Evolutionary conservation across 2,329 filamentous ascomycete genomes (phyloP), one percentile per base, ranked within the genome.

Genomic region (Aspergillus proliferans): DNA sequence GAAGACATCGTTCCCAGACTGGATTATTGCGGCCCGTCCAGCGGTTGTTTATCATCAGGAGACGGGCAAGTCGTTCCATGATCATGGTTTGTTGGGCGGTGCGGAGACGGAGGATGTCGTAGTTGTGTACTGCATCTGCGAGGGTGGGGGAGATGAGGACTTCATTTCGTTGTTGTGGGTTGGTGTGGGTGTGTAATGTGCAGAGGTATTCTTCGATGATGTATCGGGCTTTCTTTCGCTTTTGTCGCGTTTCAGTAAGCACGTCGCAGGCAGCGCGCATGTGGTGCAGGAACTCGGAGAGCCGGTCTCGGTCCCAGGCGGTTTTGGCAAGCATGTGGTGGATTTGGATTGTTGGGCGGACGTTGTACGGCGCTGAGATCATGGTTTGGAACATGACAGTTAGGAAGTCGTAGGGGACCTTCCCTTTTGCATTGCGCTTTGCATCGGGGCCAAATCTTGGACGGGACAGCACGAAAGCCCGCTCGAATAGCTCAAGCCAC

Each of bases 401-500:
- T 4, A 86, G 66, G n/a, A 78, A 71, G 2, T 68, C 52, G 2
- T 60, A 43, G 0, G 71, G 62, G 6, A 83, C 60, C 48, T 64
- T 48, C 41, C 66, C 70, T 9, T 56, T 45, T 6, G 33, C 44
- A 38, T 55, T 52, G 26, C 60, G 50, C 43, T 55, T 39, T 67
- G 49, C 47, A 55, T 69, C 43, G 52, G 52, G 33, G 58, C 65
- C 43, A 66, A 68, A 49, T 68, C 73, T 39, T 60, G 71, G 52
- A 63, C 70, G 63, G 3, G 76, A 71, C 38, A 83, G 73, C 8
- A 87, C 71, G 58, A 82, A 85, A 0, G 84, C 77, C 79, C 85
- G 87, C 52, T 81, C 75, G 14, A 91, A 71, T 2, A 92, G 67
- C 47, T 84, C 79, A 6, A 76, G 74, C 87, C 88, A 92, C 15